Base-by-base conservation (phyloP, 441 rosid genomes). In the Euphorbia schlechtendalii region DNA sequence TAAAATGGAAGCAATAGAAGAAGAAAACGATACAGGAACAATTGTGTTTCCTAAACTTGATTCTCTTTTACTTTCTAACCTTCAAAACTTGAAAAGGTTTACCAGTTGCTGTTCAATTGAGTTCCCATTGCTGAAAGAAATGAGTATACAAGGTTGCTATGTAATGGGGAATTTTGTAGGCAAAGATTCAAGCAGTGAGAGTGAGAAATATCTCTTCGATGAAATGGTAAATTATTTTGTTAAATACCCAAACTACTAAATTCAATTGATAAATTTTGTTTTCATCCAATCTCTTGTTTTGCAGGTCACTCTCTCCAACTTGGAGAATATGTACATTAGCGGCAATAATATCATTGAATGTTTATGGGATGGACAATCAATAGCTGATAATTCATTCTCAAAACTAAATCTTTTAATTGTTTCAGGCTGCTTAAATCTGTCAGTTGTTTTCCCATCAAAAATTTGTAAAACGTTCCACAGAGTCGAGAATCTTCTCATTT, bases 281-380 rank as follows among this genome's bases (percentile, higher is more conserved):
- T 4, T 1, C 25, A 3, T 15, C 15, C 13, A 9, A 2, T 2
- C 3, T 41, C 12, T 41, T 41, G 3, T 41, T 1, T 3, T 9
- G 12, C 12, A 3, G 3, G 3, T 41, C 12, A 41, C 12, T 41
- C 10, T 41, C 45, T 41, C 12, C 3, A 3, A 3, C 3, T 9
- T 41, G 45, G 45, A 41, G 3, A 41, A 1, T 3, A 30, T 63
- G 66, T 0, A 0, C 11, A 43, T 63, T 2, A 0, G 0, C 0
- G 0, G 0, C 7, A 48, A 48, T 28, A 41, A 41, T 41, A 51
- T 32, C 13, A 10, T 63, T 43, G 12, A 30, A 49, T 5, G 2
- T 15, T 30, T 30, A 63, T 63, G 66, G 66, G 45, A 51, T 12
- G 22, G 13, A 2, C 66, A 49, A 32, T 18, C 49, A 18, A 41